Evolutionary conservation across 2,329 filamentous ascomycete genomes (phyloP).

Genomic region (Colletotrichum spinosum): DNA sequence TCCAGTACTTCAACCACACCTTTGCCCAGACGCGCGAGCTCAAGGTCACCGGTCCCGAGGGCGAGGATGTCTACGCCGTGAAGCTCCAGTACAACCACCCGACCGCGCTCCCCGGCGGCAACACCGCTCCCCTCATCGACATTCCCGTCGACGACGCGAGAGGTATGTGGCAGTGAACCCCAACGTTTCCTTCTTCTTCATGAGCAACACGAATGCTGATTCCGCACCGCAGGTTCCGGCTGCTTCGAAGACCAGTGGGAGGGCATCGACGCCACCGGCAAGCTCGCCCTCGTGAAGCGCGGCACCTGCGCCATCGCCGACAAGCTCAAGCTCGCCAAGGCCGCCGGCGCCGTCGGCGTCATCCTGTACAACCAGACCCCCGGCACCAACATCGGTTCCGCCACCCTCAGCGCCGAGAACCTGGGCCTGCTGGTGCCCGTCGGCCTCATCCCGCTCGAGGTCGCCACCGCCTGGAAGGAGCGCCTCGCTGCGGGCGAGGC

Average conservation of each 20-base stretch:
- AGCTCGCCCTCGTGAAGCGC: slow-evolving; percentile 59
- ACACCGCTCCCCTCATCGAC: slow-evolving; percentile 51
- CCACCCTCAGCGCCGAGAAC: slow-evolving; percentile 63
- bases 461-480: slow-evolving; percentile 50
- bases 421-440: slow-evolving; percentile 49
- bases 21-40: slow-evolving; percentile 57
- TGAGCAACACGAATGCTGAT: neutral
- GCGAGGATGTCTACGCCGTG: slow-evolving; percentile 55
- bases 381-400: slow-evolving; percentile 56
- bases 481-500: slow-evolving; percentile 48
- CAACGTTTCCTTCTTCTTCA: neutral
- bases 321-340: slow-evolving; percentile 57
- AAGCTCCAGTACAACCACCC: slow-evolving; percentile 60
- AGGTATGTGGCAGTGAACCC: slow-evolving; percentile 4
- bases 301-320: slow-evolving; percentile 55
- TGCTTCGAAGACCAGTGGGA: slow-evolving; percentile 59
- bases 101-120: slow-evolving; percentile 51
- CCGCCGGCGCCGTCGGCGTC: slow-evolving; percentile 55
- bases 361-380: slow-evolving; percentile 72
- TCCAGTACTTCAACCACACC: slow-evolving; percentile 60
- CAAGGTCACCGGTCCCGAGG: slow-evolving; percentile 56
- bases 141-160: slow-evolving; percentile 50
- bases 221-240: slow-evolving; percentile 45
- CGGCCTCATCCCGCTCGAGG: slow-evolving; percentile 49
- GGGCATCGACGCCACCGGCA: slow-evolving; percentile 56